phyloP scores from a whole-genome alignment of 148 eudicot genomes.

The Fagopyrum esculentum region DNA sequence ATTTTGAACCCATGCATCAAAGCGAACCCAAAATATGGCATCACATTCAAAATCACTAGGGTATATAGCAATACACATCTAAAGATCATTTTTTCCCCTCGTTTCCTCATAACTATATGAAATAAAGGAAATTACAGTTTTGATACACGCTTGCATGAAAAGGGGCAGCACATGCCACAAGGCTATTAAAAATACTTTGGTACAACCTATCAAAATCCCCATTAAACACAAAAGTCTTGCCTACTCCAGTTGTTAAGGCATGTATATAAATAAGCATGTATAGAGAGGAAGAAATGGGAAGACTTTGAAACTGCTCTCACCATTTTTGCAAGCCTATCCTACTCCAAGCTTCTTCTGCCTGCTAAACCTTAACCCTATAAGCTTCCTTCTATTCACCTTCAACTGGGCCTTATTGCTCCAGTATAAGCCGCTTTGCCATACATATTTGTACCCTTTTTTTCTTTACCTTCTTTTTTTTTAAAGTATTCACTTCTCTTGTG shows the following conservation, averaged over 20 bases:
- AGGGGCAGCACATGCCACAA: background rate
- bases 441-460: background rate
- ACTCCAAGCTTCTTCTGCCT: constrained; percentile 9
- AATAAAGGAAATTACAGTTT: constrained; percentile 6
- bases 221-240: background rate
- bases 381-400: constrained; percentile 5
- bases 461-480: background rate
- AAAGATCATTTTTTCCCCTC: background rate
- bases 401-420: background rate
- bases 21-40: too few species aligned
- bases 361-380: background rate
- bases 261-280: background rate
- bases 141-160: background rate
- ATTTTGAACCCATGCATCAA: too few species aligned
- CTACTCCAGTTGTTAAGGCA: constrained; percentile 2
- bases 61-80: background rate
- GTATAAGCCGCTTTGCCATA: background rate
- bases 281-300: background rate
- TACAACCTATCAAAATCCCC: constrained; percentile 7
- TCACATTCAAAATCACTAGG: too few species aligned
- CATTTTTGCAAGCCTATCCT: constrained; percentile 5
- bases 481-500: background rate
- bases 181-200: background rate
- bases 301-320: constrained; percentile 11
- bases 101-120: background rate